Evolutionary conservation across 1,284 basidiomycete species (phyloP), one percentile per base, ranked within the genome.

Genomic region (Chondrostereum purpureum): DNA sequence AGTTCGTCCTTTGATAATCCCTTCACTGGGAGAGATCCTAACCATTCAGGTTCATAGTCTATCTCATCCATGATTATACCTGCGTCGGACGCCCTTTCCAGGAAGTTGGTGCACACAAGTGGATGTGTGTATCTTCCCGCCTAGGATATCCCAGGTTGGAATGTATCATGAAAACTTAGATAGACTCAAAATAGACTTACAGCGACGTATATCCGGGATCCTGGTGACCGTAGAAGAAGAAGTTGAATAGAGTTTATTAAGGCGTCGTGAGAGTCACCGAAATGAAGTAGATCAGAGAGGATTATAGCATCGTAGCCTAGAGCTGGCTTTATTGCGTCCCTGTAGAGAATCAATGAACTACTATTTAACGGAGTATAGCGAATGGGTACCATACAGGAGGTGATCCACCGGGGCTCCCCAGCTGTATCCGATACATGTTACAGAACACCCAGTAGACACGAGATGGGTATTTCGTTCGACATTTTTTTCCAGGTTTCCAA

Each of bases 271-370:
- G 78, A 82, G 44, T 57, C 55, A 56, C 77, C 66, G 55, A 86
- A 85, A 58, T 84, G 80, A 16, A 86, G 69, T 11, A 88, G 66
- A 61, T 86, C 82, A 3, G 80, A 86, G 43, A 85, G 68, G 49
- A 86, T 70, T n/a, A 31, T n/a, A 8, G 27, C 27, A 8, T 31
- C 27, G 27, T 31, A 31, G 27, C 27, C 27, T 8, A 37, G 50
- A 60, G 45, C 34, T 35, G 40, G 46, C n/a, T 51, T 52, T 27
- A 53, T 51, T 27, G 61, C 36, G 34, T 54, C 46, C 44, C 59
- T 63, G 43, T 3, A 23, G 12, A n/a, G 38, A 11, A 50, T 18
- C 13, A 50, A 38, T 3, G 37, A n/a, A 20, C 48, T 50, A 34
- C 4, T 35, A n/a, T 8, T 3, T 6, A 42, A 24, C 4, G 13